These are phyloP conservation scores for Penicillium expansum DNA, from an alignment of 2,329 filamentous ascomycete species.

Conservation along the genomic window DNA sequence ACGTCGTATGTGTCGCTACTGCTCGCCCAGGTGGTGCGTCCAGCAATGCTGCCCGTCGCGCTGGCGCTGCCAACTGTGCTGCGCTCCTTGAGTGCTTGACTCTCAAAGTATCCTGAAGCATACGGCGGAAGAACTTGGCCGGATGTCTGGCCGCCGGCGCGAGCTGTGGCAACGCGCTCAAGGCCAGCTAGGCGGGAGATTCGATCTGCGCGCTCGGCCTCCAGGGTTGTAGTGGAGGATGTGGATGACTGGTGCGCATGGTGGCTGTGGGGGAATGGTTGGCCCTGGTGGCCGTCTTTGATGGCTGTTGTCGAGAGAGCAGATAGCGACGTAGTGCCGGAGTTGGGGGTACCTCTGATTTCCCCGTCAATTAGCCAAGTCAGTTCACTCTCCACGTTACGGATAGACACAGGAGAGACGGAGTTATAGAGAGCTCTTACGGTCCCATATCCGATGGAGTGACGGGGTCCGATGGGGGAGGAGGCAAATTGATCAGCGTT, in stretches of 20 bases:
- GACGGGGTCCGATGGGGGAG: conserved; percentile 75
- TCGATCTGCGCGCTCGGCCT: conserved; percentile 89
- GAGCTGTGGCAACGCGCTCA: conserved; percentile 77
- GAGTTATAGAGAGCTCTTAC: conserved; percentile 54
- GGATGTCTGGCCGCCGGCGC: conserved; percentile 46
- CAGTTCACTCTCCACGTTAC: conserved; percentile 12
- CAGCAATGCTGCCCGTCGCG: conserved; percentile 71
- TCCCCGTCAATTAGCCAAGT: conserved; percentile 14
- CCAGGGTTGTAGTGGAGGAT: conserved; percentile 69
- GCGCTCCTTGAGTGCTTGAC: conserved; percentile 69
- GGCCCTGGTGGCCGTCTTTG: conserved; percentile 90
- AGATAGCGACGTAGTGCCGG: conserved; percentile 85
- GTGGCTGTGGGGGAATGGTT: conserved; percentile 61
- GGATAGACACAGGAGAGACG: conserved; percentile 8
- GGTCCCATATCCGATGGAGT: conserved; percentile 83
- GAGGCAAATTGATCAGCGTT: conserved; percentile 79
- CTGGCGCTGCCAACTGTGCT: conserved; percentile 90
- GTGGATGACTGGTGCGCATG: conserved; percentile 55
- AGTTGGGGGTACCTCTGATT: conserved; percentile 82
- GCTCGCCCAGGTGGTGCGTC: conserved; percentile 66
- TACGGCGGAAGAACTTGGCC: conserved; percentile 41
- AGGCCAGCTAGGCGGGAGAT: conserved; percentile 93
- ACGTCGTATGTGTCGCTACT: conserved; percentile 58
- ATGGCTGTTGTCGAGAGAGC: conserved; percentile 90
- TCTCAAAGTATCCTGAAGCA: conserved; percentile 75